Evolutionary conservation across 352 stramenopile genomes (phyloP), one percentile per base, ranked within the genome.

Genomic region (Thraustochytrium striatum): DNA sequence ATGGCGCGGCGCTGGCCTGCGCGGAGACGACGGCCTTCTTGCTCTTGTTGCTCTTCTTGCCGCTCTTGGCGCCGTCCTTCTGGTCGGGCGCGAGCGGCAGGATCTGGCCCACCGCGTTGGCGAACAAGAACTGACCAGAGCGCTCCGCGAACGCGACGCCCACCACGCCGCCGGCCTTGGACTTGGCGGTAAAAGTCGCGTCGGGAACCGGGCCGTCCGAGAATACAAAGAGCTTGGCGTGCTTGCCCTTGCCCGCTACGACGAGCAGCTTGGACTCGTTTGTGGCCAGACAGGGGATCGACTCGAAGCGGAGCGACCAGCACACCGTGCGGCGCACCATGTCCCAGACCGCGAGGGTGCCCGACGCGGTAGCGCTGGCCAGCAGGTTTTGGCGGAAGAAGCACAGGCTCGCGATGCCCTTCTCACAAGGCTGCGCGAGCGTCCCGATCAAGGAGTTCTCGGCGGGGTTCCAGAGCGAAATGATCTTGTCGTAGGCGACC

Each of bases 401-500:
- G 13, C 47, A n/a, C 5, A 69, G n/a, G 33, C 50, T 28, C n/a
- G 57, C 19, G 8, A 69, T 50, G 30, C 13, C 25, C 13, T 65
- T 35, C 7, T 5, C 52, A 3, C 65, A 11, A 21, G 65, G 52
- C 32, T 62, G 62, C 30, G 88, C 2, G 9, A 36, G 28, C 21
- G 19, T 52, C 38, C 16, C 87, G 32, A 87, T 84, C n/a, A 95
- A 78, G 33, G 88, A 84, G 82, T 92, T 89, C 13, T 87, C 91
- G 9, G 72, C 58, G 13, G 92, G 83, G 59, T 95, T 89, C 90
- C 90, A 95, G 33, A 95, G 84, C 52, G 90, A 94, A 28, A 95
- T 72, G 53, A 93, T 82, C 41, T 87, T 84, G 25, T 85, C 86
- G 72, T 94, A 94, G 1, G 88, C 90, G 57, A 94, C 87, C 0